Evolutionary conservation across 192 early-diverging fungal genomes (phyloP).

Genomic region (Geranomyces variabilis): DNA sequence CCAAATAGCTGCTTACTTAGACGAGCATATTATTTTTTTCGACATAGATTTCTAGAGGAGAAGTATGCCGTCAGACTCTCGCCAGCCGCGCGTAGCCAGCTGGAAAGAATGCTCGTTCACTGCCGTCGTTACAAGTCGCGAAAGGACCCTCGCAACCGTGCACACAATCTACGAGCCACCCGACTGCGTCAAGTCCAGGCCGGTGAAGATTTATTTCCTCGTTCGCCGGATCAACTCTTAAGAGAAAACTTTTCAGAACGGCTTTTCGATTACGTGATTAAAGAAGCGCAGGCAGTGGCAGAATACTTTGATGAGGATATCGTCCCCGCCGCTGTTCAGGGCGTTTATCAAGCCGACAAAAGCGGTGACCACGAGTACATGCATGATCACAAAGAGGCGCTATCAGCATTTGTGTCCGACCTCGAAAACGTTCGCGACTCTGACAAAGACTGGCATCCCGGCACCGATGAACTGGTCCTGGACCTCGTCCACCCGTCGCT

Average conservation of each 20-base stretch:
- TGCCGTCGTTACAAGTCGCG: not conserved
- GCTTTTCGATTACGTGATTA: slow-evolving; percentile 47
- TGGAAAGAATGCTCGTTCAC: not conserved
- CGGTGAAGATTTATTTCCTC: too few relatives aligned
- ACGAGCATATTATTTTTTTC: too few relatives aligned
- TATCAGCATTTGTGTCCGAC: slow-evolving; percentile 21
- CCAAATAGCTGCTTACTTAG: not conserved
- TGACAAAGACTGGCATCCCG: slow-evolving; percentile 38
- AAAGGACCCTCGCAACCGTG: too few relatives aligned
- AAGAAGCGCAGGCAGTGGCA: slow-evolving; percentile 40
- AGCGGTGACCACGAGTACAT: slow-evolving; percentile 40
- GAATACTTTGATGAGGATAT: slow-evolving; percentile 35
- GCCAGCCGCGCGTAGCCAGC: not conserved
- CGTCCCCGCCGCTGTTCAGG: slow-evolving; percentile 32
- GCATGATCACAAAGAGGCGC: slow-evolving; percentile 43
- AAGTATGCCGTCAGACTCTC: slow-evolving; percentile 4
- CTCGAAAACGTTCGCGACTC: not conserved
- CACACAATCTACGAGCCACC: too few relatives aligned
- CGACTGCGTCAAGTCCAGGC: too few relatives aligned
- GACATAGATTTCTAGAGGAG: not conserved
- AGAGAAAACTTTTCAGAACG: not conserved
- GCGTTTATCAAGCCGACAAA: slow-evolving; percentile 41
- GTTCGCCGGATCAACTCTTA: not conserved
- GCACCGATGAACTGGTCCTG: slow-evolving; percentile 47
- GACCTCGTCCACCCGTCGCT: slow-evolving; percentile 62